Evolutionary conservation across 2,329 filamentous ascomycete genomes (phyloP), one percentile per base, ranked within the genome.

Genomic region (Thyridium curvatum): DNA sequence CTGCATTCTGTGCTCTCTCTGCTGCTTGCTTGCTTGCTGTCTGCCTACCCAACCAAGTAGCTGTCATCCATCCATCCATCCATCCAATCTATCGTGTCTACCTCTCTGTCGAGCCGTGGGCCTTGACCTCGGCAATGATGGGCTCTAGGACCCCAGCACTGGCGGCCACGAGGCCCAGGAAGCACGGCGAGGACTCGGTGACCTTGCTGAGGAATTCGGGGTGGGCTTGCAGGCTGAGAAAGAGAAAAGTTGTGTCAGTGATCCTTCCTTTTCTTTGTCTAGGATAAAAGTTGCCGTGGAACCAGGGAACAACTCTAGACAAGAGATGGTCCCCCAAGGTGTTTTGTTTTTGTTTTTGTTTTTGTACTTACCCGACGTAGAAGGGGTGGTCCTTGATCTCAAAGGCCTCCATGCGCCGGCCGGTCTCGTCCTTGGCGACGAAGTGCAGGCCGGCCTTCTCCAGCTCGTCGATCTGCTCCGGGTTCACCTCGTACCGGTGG

Each of bases 81-180:
- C n/a, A n/a, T n/a, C n/a, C n/a, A 6, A 26, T 10, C 21, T 10
- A 26, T 6, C 21, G 6, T 10, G 6, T 26, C 10, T 26, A 26
- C 21, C 21, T 26, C 21, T 26, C 21, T 10, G 21, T 26, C 21
- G 21, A 26, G 21, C 21, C 21, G 21, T 51, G 50, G 12, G 46
- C 46, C 47, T 54, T 32, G 31, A 64, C 54, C 33, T 61, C 56
- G 30, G 50, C 54, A 28, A 55, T 53, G 21, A 68, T 51, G 35
- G 56, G 41, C 18, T 70, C 76, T 34, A 91, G 64, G 53, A 81
- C 74, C 12, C 84, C 84, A 2, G 82, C 76, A 38, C 79, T 79
- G 3, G 88, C 86, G 26, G 89, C 88, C 34, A 95, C 76, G 58
- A 95, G 90, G 34, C 89, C 89, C 16, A 95, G 71, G 63, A 87